Evolutionary conservation across 306 rosid genomes (phyloP).

Genomic region (Begonia peltatifolia): DNA sequence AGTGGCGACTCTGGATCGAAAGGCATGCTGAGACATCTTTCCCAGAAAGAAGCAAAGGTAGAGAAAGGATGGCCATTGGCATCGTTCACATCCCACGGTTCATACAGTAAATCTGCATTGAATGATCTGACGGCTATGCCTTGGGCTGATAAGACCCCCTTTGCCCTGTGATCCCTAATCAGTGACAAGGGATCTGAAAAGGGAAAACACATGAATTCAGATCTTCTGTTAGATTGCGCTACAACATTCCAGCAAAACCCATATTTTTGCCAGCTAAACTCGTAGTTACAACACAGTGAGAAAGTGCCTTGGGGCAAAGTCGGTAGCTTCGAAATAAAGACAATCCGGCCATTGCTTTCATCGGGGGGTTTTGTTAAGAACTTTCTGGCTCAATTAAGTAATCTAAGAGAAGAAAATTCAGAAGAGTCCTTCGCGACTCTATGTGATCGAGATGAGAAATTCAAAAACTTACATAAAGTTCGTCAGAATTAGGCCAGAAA

Average conservation of each 20-base stretch:
- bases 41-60: slow-evolving; percentile 87
- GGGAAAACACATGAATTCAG: neutral
- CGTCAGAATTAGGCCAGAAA: neutral
- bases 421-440: no score
- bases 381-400: no score
- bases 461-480: neutral
- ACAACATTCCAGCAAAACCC: no score
- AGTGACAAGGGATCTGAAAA: slow-evolving; percentile 85
- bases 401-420: no score
- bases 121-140: slow-evolving; percentile 81
- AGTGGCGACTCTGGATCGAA: slow-evolving; percentile 95
- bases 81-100: slow-evolving; percentile 96
- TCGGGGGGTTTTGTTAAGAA: no score
- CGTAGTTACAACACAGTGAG: no score
- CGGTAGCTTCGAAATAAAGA: no score
- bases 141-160: slow-evolving; percentile 67
- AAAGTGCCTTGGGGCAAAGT: no score
- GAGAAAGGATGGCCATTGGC: slow-evolving; percentile 70
- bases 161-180: slow-evolving; percentile 73
- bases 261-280: no score
- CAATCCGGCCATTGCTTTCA: no score
- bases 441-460: no score
- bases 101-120: slow-evolving; percentile 88
- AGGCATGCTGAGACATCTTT: slow-evolving; percentile 97
- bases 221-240: no score